Evolutionary conservation across 371 early-diverging fungal genomes (phyloP), one percentile per base, ranked within the genome.

Genomic region (Lichtheimia hyalospora): DNA sequence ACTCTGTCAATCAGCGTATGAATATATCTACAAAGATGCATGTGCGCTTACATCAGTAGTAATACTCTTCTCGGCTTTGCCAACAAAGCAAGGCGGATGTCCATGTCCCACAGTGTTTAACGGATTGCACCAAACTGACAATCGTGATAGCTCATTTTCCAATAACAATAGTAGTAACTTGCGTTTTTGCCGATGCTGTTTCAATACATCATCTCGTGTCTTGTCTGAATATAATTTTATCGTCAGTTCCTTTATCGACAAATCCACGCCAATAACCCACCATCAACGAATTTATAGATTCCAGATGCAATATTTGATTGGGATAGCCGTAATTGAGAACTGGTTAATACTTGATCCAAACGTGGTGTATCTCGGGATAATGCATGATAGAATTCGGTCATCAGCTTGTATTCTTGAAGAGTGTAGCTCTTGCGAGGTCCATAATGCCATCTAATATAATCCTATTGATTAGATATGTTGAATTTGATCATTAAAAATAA

Each of bases 111-210:
- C 58, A n/a, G 75, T 42, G 57, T 77, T 79, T 41, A 89, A 69
- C 0, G 95, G 93, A 43, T 88, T 87, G 54, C 79, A 82, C 95
- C 97, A 95, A 0, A 92, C 87, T 5, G 86, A 82, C 48, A 94
- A 70, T 15, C 92, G 86, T 43, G 86, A 79, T 41, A 97, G 64
- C 65, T 98, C 98, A 57, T 89, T 92, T 66, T 96, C 97, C 18
- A 94, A 66, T 25, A 98, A 84, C 13, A 96, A 62, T 40, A 92
- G 65, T 13, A 96, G 62, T 8, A 97, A 69, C 20, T 74, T 73
- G 23, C 70, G 69, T 16, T 60, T 53, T 5, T 54, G 43, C 14
- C 49, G 51, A 57, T 71, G 67, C 14, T 66, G 62, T 7, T 58
- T 60, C 4, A 73, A 54, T 7, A 73, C 60, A 57, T 73, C 73